Evolutionary conservation across 2,329 filamentous ascomycete genomes (phyloP).

Genomic region (Podosphaera xanthii): DNA sequence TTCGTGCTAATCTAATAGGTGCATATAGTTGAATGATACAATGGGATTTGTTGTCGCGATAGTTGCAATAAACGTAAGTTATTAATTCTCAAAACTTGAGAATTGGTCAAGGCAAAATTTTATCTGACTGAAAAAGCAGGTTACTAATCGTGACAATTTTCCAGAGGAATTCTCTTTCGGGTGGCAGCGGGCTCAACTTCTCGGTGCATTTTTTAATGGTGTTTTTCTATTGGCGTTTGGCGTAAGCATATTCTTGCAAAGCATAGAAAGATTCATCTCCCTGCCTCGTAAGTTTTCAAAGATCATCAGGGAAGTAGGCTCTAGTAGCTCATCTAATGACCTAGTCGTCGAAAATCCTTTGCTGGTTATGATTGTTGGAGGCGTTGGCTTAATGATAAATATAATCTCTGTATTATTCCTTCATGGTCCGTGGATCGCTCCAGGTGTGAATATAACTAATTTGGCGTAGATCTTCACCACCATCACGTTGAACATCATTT

Average conservation of each 20-base stretch:
- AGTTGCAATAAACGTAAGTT: constrained; percentile 33
- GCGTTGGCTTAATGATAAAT: constrained; percentile 42
- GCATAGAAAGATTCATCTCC: constrained; percentile 44
- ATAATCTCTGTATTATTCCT: constrained; percentile 41
- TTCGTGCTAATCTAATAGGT: not conserved
- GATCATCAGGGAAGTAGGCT: constrained; percentile 19
- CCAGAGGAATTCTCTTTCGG: constrained; percentile 44
- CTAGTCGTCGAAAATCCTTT: constrained; percentile 39
- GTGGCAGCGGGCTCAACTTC: constrained; percentile 51
- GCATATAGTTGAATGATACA: constrained; percentile 39
- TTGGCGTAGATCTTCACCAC: constrained; percentile 11
- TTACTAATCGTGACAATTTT: constrained; percentile 30
- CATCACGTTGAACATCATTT: constrained; percentile 6
- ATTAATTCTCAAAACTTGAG: not conserved
- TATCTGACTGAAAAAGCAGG: constrained; percentile 18
- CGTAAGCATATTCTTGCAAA: constrained; percentile 49
- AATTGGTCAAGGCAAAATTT: not conserved
- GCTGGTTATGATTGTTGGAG: constrained; percentile 46
- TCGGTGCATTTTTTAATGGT: constrained; percentile 65
- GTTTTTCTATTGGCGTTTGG: constrained; percentile 50
- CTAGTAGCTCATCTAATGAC: not conserved
- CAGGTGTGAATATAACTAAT: not conserved
- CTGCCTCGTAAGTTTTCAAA: constrained; percentile 13
- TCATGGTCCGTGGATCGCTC: constrained; percentile 25
- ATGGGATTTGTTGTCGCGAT: constrained; percentile 46